Evolutionary conservation across 257 asterid genomes (phyloP), one percentile per base, ranked within the genome.

Genomic region (Jacaranda copaia): DNA sequence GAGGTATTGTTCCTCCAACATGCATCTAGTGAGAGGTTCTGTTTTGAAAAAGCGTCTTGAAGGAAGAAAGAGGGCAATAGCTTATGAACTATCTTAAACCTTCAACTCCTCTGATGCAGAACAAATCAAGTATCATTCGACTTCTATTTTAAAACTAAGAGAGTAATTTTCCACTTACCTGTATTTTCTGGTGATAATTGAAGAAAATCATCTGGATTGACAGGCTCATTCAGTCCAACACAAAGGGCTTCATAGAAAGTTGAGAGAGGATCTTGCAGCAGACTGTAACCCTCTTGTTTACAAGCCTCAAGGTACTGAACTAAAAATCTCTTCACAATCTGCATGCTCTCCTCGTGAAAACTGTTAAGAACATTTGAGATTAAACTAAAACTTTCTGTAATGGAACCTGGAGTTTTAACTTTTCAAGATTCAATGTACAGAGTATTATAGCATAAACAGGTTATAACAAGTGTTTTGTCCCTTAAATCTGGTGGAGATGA

Each of bases 191-290:
- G 77, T 4, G 89, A 56, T 12, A 81, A 79, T 55, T 62, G 93
- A 48, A 81, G 73, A 61, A 65, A 61, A 46, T 72, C 69, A 19
- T 84, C 66, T 1, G 57, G 18, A 40, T 19, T 18, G 6, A 81
- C 81, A 4, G 76, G 68, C 15, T 69, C 81, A 8, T 79, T 76
- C 19, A 82, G 39, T 74, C 97, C 96, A 36, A 93, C 90, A 4
- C 83, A 80, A 7, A 93, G 56, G 72, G 94, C 89, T 69, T 93
- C 84, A 20, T 91, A 95, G 83, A 92, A 92, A 1, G 84, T 56
- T 2, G 82, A 81, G 7, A 88, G 82, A 35, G 97, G 94, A 84
- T 92, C 98, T 75, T 83, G 85, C 72, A 88, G 15, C 67, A 84
- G 53, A 25, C 20, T 25, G 32, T 83, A 91, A 4, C 97, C 97